Conservation (phyloP, 306 rosid species). For the Comarum palustre region DNA sequence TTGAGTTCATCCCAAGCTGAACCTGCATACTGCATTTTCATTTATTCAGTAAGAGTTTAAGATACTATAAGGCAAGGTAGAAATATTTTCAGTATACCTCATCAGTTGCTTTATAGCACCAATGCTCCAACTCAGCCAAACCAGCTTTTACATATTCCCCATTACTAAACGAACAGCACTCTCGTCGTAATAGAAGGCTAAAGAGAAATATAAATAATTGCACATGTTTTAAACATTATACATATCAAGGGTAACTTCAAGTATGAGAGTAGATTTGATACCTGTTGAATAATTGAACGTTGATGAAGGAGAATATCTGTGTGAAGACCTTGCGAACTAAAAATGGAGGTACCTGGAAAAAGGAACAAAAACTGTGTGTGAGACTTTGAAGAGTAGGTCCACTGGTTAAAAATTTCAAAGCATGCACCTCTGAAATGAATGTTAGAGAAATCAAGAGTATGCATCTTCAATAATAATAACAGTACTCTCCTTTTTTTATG, state of each 20-base stretch:
- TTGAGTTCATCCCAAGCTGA: slow-evolving; percentile 95
- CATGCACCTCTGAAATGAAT: background rate
- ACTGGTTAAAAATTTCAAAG: background rate
- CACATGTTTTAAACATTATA: slow-evolving; percentile 8
- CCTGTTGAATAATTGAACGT: slow-evolving; percentile 99
- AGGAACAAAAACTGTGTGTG: background rate
- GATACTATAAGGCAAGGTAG: background rate
- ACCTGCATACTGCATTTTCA: slow-evolving; percentile 72
- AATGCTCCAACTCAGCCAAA: slow-evolving; percentile 90
- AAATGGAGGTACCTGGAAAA: slow-evolving; percentile 80
- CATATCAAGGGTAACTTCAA: slow-evolving; percentile 10
- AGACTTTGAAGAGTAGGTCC: background rate
- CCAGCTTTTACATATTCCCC: slow-evolving; percentile 98
- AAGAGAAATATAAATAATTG: slow-evolving; percentile 10
- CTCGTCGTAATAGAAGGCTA: slow-evolving; percentile 94
- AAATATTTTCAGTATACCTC: slow-evolving; percentile 49
- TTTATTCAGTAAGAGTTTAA: slow-evolving; percentile 21
- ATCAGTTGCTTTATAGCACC: slow-evolving; percentile 90
- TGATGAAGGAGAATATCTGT: slow-evolving; percentile 93
- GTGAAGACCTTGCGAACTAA: slow-evolving; percentile 93
- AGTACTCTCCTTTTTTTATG: background rate
- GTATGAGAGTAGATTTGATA: slow-evolving; percentile 29
- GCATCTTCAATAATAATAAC: background rate
- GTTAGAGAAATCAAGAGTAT: slow-evolving; percentile 2
- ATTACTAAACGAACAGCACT: slow-evolving; percentile 97